Evolutionary conservation across 805 yeast species (phyloP), one percentile per base, ranked within the genome.

Genomic region (Dipodascopsis uninucleata): DNA sequence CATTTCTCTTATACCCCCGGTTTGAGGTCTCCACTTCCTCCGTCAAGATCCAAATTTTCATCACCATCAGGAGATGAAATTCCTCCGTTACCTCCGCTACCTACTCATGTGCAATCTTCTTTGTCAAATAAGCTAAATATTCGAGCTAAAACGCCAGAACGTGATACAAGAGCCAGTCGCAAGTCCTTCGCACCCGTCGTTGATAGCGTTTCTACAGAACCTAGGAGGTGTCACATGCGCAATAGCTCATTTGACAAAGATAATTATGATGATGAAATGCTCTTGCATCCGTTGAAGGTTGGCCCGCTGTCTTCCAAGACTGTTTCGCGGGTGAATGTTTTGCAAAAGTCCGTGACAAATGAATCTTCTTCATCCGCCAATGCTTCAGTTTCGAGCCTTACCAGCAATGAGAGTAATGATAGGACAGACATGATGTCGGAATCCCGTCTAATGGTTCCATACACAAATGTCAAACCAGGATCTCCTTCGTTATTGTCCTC

Each of bases 71-170:
- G 10, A 23, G 31, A 29, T 10, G 36, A 35, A n/a, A 36, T 46
- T 20, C 54, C 54, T 9, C 54, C 54, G 3, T 47, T 49, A 17
- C 54, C 54, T 4, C 54, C 54, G 18, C 24, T 49, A 14, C 54
- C 54, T 28, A 9, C 20, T 9, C 24, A 28, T 28, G 4, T 3
- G 20, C 24, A 36, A 16, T 7, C 14, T 17, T 12, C 5, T 12
- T 28, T 17, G 42, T 12, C 28, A 25, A 10, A 12, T 31, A 10
- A 10, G n/a, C 20, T 10, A 23, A 34, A 16, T 37, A 4, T 14
- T 12, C 12, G 41, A 3, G 29, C 44, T 4, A 20, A 29, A 14
- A 37, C 47, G 3, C 45, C 51, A 8, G 38, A 25, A 16, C 44
- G 39, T 22, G 21, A 34, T 18, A 4, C 43, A n/a, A n/a, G n/a